Conservation (phyloP, 2,329 filamentous ascomycete species). For the Fusarium cicatricum region DNA sequence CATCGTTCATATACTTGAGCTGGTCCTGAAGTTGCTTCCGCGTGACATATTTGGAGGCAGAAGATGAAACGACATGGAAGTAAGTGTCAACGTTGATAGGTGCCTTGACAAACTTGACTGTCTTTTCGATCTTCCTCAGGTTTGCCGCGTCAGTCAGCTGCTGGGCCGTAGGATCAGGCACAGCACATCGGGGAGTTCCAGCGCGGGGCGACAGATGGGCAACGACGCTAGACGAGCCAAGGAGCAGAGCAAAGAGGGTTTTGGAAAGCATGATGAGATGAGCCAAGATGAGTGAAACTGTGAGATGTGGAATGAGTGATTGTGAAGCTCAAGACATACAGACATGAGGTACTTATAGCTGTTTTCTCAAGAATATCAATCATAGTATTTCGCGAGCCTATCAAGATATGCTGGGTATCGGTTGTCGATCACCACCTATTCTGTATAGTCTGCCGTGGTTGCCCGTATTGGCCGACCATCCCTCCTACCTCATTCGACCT, state of each 20-base stretch:
- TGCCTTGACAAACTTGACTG: slow-evolving; percentile 5
- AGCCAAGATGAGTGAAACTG: neutral
- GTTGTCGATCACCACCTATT: neutral
- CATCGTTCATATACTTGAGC: slow-evolving; percentile 55
- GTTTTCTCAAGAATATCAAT: too few relatives aligned
- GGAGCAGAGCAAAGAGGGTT: slow-evolving; percentile 9
- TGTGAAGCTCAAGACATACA: neutral
- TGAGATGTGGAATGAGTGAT: neutral
- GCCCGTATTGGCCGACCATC: neutral
- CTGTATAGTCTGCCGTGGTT: neutral
- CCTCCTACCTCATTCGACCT: slow-evolving; percentile 2
- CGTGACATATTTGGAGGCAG: slow-evolving; percentile 34
- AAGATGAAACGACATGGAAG: slow-evolving; percentile 38
- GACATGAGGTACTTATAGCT: neutral
- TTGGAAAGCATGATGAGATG: slow-evolving; percentile 27
- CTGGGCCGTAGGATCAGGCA: slow-evolving; percentile 20
- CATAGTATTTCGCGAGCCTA: too few relatives aligned
- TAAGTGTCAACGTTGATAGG: slow-evolving; percentile 35
- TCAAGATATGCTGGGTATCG: too few relatives aligned
- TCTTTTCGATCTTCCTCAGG: slow-evolving; percentile 18
- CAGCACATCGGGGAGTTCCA: slow-evolving; percentile 20
- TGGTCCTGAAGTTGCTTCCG: slow-evolving; percentile 43
- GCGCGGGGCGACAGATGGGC: neutral
- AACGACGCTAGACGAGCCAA: too few relatives aligned
- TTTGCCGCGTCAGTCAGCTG: slow-evolving; percentile 10